Evolutionary conservation across 371 early-diverging fungal species (phyloP), one percentile per base, ranked within the genome.

Genomic region (Mortierella sp.): DNA sequence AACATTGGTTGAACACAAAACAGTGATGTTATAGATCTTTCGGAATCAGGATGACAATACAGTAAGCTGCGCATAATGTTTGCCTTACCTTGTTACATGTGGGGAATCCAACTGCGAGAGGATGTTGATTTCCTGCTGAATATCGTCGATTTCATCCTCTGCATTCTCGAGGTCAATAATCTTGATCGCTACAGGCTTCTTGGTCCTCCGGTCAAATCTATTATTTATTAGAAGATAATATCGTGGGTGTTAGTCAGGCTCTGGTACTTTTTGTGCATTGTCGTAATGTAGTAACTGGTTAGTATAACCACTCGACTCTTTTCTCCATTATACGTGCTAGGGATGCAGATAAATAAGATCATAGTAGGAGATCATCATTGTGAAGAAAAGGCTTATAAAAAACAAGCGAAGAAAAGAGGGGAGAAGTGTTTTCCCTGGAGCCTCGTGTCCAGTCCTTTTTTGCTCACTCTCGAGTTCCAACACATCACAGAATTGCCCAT

Each of bases 111-210:
- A 86, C 77, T 97, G 98, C n/a, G 97, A 95, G 22, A 99, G 88
- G 66, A 99, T 97, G 62, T 90, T 91, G 83, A 98, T 99, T 80
- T 99, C 99, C 83, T 96, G 95, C 78, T 96, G 97, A 78, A 99
- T 97, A 86, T 98, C 99, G 72, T 97, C 98, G 73, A 98, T 97
- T 77, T 99, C 98, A 77, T 98, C 98, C 83, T 98, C 98, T 32
- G 97, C 96, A 73, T 93, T 91, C 83, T 96, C 97, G 32, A 97
- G 87, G 77, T 96, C 96, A 78, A 97, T 96, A 51, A 96, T 91
- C 83, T 97, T 97, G 79, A 97, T 96, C 14, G 97, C 97, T 22
- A 97, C 96, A 8, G 92, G 93, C 68, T 84, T 89, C 68, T 93
- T 92, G 22, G 93, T 92, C 63, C 89, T 87, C 70, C 89, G 91